Percentiles rank a stretch among this genome's conserved stretches.
Conservation (phyloP, 202 grass and related monocot species). For the Musa balbisiana region DNA sequence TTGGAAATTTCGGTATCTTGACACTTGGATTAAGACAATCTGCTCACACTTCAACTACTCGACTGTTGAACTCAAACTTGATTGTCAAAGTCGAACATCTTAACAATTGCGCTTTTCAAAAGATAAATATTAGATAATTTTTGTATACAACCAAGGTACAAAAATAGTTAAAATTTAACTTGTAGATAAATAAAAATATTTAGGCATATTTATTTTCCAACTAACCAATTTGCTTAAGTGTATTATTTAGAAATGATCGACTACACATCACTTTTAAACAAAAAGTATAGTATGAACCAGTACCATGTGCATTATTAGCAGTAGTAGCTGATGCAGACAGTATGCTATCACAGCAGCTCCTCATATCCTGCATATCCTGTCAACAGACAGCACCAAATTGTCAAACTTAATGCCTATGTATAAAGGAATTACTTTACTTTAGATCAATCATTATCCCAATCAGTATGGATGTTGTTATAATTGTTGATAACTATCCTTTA, state of each 20-base stretch:
- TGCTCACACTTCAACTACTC: too few relatives aligned
- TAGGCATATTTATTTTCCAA: not conserved
- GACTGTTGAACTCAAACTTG: too few relatives aligned
- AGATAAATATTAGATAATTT: too few relatives aligned
- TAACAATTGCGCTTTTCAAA: too few relatives aligned
- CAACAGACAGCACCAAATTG: not conserved
- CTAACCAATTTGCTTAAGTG: not conserved
- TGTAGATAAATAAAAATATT: not conserved
- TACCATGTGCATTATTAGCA: conserved; percentile 95
- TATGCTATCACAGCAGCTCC: conserved; percentile 80
- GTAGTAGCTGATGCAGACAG: conserved; percentile 82
- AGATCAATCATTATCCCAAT: not conserved
- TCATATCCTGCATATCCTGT: conserved; percentile 98
- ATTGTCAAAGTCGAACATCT: too few relatives aligned
- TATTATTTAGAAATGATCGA: too few relatives aligned
- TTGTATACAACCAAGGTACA: not conserved
- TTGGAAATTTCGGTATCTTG: too few relatives aligned
- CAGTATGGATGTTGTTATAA: not conserved
- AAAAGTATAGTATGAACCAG: not conserved
- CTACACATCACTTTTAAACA: too few relatives aligned
- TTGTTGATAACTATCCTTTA: too few relatives aligned
- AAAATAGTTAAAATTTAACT: not conserved
- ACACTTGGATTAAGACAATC: too few relatives aligned
- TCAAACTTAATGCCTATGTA: not conserved
- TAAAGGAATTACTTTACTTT: not conserved